Base-by-base conservation (phyloP, 2,329 filamentous ascomycete genomes). In the Penicillium sp. region DNA sequence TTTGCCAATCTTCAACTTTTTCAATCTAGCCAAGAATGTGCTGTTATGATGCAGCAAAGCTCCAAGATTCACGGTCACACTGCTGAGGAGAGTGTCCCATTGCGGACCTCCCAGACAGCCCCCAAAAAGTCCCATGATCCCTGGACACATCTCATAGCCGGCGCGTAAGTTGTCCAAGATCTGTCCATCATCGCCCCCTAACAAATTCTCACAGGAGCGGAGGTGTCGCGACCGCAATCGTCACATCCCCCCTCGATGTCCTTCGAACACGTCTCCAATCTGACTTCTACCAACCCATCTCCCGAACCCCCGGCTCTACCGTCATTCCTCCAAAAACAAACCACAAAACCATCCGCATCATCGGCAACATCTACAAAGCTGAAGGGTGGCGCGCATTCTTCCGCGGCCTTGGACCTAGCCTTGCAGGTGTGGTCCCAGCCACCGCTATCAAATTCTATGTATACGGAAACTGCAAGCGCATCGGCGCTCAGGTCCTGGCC, bases 221-320 rank as follows among this genome's bases (percentile, higher is more conserved):
- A 52, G 93, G 93, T 42, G 90, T 96, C 69, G 90, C 89, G 31
- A 95, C 91, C 11, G 93, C 92, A 51, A 82, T 97, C 50, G 88
- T 96, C 57, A 96, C 92, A 49, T 97, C 92, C 71, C 93, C 93
- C 33, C 86, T 97, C 64, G 93, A 97, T 78, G 93, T 97, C 56
- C 96, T 97, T 74, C 96, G 97, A 80, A 97, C 93, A 41, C 96
- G 96, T 74, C 79, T 97, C 54, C 93, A 97, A 74, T 92, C 91
- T 12, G 92, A 96, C 70, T 95, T 94, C 73, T 97, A 97, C 79
- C 91, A 96, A 74, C 82, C 86, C 9, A 62, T 84, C 67, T 70
- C 82, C 74, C 64, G 14, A 37, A 12, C 44, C 50, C 63, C 58
- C 79, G 71, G 61, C 74, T 83, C 61, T 81, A 90, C 66, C 85